Conservation (phyloP, 164 flowering plant genomes). For the Nelumbo lutea region DNA sequence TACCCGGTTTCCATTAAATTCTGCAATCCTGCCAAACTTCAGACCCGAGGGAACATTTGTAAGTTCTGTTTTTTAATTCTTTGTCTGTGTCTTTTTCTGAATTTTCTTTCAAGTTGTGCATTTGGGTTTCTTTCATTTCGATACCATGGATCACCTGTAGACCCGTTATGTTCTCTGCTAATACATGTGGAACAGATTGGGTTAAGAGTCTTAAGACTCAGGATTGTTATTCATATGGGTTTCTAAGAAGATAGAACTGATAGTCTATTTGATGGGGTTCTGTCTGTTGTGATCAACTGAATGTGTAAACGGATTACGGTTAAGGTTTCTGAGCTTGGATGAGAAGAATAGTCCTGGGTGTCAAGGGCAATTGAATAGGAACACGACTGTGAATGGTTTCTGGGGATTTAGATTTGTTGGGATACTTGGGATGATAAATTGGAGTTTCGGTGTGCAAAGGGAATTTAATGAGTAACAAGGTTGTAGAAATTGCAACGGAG, state of each 20-base stretch:
- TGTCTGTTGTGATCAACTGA: no score
- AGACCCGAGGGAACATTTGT: background rate
- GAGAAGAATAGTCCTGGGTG: no score
- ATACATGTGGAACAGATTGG: no score
- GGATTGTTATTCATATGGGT: no score
- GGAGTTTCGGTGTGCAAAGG: background rate
- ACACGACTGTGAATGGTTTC: background rate
- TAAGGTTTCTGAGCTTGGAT: no score
- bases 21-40: conserved; percentile 4
- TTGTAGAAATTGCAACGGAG: conserved; percentile 3
- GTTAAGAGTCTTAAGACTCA: no score
- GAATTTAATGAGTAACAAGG: conserved; percentile 5
- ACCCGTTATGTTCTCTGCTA: background rate
- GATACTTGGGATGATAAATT: background rate
- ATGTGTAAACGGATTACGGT: no score
- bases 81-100: background rate
- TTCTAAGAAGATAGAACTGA: no score
- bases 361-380: no score
- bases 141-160: background rate
- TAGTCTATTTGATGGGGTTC: no score
- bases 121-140: background rate
- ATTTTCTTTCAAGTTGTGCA: background rate
- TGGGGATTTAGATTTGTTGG: background rate
- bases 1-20: conserved; percentile 1
- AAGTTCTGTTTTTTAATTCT: conserved; percentile 1